Evolutionary conservation across 805 yeast species (phyloP).

Genomic region (Spathaspora arborariae): DNA sequence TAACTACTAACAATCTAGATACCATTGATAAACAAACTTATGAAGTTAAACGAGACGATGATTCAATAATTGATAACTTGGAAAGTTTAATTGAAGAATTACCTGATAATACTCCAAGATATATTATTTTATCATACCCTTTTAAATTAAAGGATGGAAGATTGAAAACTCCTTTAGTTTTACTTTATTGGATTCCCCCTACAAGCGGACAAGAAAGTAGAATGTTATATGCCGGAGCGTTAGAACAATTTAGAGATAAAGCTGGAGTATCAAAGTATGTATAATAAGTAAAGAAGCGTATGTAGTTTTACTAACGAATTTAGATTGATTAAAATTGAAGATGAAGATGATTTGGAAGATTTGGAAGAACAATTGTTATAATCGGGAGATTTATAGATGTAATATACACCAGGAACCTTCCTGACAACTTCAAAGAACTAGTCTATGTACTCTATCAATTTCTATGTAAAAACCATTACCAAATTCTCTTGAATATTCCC

Average conservation of each 20-base stretch:
- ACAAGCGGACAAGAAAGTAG: slow-evolving; percentile 77
- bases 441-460: no score
- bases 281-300: neutral
- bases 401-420: neutral
- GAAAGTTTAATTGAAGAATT: slow-evolving; percentile 69
- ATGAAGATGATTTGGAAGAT: slow-evolving; percentile 68
- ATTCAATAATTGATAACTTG: slow-evolving; percentile 42
- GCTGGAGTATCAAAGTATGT: slow-evolving; percentile 68
- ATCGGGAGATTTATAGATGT: neutral
- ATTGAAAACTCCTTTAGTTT: slow-evolving; percentile 65
- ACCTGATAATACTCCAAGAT: slow-evolving; percentile 82
- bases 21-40: slow-evolving; percentile 54
- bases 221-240: slow-evolving; percentile 90
- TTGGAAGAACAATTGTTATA: slow-evolving; percentile 33
- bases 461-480: neutral
- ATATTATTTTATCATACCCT: slow-evolving; percentile 73
- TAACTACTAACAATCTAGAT: slow-evolving; percentile 23
- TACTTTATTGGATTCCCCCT: slow-evolving; percentile 86
- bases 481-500: slow-evolving; percentile 1
- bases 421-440: no score
- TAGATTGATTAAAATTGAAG: slow-evolving; percentile 58
- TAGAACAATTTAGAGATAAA: slow-evolving; percentile 71
- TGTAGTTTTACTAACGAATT: slow-evolving; percentile 16
- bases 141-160: slow-evolving; percentile 67
- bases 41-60: slow-evolving; percentile 47